Percentiles rank a stretch among this genome's conserved stretches.
phyloP scores from a whole-genome alignment of 2,329 filamentous ascomycete species.

The Microdochium trichocladiopsis region DNA sequence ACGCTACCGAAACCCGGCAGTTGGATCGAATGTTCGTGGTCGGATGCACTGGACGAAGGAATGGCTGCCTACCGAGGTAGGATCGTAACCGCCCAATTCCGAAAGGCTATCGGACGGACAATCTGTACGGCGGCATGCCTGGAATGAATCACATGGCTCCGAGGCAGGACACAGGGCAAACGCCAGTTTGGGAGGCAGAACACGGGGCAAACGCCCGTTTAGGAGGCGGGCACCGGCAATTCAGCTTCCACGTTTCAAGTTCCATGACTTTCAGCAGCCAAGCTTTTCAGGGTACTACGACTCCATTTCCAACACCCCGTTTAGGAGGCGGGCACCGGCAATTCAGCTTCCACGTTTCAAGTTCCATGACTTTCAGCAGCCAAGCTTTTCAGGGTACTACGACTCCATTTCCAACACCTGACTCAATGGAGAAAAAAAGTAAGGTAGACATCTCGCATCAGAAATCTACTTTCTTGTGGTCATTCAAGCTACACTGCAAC shows the following conservation, averaged over 20 bases:
- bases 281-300: not conserved
- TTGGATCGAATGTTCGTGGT: not conserved
- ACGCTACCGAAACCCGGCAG: not conserved
- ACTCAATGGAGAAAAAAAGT: not conserved
- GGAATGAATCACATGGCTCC: not conserved
- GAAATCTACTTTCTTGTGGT: not conserved
- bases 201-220: too few species aligned
- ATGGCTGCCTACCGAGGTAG: not conserved
- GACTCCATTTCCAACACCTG: not conserved
- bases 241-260: not conserved
- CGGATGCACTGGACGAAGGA: not conserved
- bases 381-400: not conserved
- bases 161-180: not conserved
- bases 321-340: not conserved
- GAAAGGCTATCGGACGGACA: not conserved
- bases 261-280: not conserved
- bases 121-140: not conserved
- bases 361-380: not conserved
- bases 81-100: not conserved
- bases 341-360: not conserved
- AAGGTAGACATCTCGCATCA: not conserved
- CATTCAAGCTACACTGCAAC: not conserved
- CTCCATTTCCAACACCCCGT: too few species aligned
- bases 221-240: not conserved
- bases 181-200: too few species aligned